phyloP scores from a whole-genome alignment of 495 filamentous ascomycete species.

The Daldinia bambusicola region DNA sequence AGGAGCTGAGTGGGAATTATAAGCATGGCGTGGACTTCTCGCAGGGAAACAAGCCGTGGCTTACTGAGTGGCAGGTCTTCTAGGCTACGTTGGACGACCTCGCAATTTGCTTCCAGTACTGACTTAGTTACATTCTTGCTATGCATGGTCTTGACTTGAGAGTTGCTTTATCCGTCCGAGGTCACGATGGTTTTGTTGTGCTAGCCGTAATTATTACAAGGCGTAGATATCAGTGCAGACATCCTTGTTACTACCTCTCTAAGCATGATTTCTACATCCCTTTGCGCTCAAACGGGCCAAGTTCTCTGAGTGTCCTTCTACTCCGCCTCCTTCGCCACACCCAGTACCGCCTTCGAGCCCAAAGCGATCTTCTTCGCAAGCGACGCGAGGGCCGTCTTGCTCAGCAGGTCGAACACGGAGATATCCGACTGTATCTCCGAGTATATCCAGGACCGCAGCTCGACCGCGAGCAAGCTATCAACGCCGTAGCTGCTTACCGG shows the following conservation, averaged over 20 bases:
- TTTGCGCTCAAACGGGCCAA: too few species aligned
- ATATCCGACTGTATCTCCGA: conserved; percentile 22
- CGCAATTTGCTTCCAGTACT: background rate
- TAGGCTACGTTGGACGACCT: background rate
- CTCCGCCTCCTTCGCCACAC: background rate
- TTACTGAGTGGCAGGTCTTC: conserved; percentile 12
- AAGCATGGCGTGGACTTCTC: conserved; percentile 64
- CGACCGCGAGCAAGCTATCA: conserved; percentile 6
- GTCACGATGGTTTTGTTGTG: too few species aligned
- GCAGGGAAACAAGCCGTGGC: conserved; percentile 57
- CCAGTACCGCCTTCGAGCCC: background rate
- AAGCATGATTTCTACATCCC: too few species aligned
- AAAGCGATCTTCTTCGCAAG: background rate
- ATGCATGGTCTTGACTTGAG: background rate
- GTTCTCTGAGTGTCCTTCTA: too few species aligned
- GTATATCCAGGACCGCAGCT: conserved; percentile 3
- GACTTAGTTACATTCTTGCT: background rate
- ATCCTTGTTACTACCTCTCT: too few species aligned
- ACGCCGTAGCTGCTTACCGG: background rate
- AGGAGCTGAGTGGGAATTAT: conserved; percentile 69
- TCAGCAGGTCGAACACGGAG: background rate
- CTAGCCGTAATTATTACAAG: too few species aligned
- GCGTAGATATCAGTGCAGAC: too few species aligned
- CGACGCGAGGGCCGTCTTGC: background rate
- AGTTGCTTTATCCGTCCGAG: background rate